Evolutionary conservation across 2,329 filamentous ascomycete genomes (phyloP), one percentile per base, ranked within the genome.

Genomic region (Capronia coronata): DNA sequence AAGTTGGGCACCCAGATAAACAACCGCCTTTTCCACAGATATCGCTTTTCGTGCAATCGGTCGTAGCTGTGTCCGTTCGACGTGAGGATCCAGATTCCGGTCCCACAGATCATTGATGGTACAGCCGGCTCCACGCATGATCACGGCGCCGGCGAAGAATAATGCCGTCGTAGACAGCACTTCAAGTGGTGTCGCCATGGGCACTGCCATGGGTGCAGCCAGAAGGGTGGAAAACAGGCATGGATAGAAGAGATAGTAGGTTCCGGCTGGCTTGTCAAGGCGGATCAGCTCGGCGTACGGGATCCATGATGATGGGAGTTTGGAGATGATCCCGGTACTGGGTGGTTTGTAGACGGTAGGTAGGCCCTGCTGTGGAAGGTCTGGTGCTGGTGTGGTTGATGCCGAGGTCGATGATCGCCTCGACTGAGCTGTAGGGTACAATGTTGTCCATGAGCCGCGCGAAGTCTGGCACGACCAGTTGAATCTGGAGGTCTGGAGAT

Each of bases 71-170:
- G 73, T 76, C 32, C 76, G 70, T 55, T 67, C 68, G 8, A 77
- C 75, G 52, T 72, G 66, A 2, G 74, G 71, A 57, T 80, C 77
- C 44, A 77, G 65, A 38, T 76, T 73, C 41, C 72, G 69, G 56
- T 80, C 77, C 62, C 75, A 70, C 27, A 72, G 69, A 57, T 80
- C 77, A 59, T 80, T 80, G 65, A 77, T 78, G 0, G 75, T 69
- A 59, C 77, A 80, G 3, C 72, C 68, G 16, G 70, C 70, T 21
- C 74, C 71, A 44, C 75, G 70, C 65, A 77, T 69, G 44, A 78
- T 67, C 54, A 77, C 60, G 13, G 71, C 71, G 34, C 68, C 67
- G 11, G 63, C 66, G 56, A 68, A 71, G 55, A 68, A 71, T 21
- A 68, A 64, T 18, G 62, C 69, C 34, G 61, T 63, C 32, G 65